Evolutionary conservation across 768 basidiomycete species (phyloP).

Genomic region (Hericium erinaceus): DNA sequence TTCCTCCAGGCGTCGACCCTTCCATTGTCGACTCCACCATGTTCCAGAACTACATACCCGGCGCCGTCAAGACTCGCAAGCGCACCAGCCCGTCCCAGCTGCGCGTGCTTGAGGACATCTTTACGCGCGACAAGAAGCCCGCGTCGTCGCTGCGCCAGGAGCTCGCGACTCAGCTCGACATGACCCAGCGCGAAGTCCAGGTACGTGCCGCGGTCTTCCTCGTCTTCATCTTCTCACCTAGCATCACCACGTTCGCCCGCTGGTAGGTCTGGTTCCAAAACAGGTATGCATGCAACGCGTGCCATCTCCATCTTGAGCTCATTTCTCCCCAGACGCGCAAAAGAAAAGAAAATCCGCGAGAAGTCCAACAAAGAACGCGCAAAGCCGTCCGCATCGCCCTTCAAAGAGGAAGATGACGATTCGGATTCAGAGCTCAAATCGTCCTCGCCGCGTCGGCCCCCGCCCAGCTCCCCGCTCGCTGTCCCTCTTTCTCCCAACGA

Average conservation of each 20-base stretch:
- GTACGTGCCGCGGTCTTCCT: slow-evolving; percentile 33
- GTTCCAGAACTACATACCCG: slow-evolving; percentile 83
- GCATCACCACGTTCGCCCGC: slow-evolving; percentile 7
- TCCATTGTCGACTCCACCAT: slow-evolving; percentile 69
- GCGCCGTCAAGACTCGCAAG: slow-evolving; percentile 91
- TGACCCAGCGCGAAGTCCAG: slow-evolving; percentile 94
- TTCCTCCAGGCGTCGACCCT: slow-evolving; percentile 51
- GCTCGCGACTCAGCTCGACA: slow-evolving; percentile 75
- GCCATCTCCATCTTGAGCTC: neutral
- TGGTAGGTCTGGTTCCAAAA: slow-evolving; percentile 86
- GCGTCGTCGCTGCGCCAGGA: slow-evolving; percentile 72
- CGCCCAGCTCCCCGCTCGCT: neutral
- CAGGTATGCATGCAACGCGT: slow-evolving; percentile 27
- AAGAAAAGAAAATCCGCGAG: slow-evolving; percentile 52
- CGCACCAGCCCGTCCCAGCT: slow-evolving; percentile 85
- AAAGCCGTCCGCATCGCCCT: neutral
- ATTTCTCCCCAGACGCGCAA: slow-evolving; percentile 52
- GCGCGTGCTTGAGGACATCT: slow-evolving; percentile 80
- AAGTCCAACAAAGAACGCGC: neutral
- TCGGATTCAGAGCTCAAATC: neutral
- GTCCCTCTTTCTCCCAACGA: too few species aligned
- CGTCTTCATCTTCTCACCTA: slow-evolving; percentile 9
- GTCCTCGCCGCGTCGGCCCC: neutral
- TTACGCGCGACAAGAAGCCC: slow-evolving; percentile 85
- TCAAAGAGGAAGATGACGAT: neutral